phyloP scores from a whole-genome alignment of 164 flowering plant genomes.

The Macadamia integrifolia region DNA sequence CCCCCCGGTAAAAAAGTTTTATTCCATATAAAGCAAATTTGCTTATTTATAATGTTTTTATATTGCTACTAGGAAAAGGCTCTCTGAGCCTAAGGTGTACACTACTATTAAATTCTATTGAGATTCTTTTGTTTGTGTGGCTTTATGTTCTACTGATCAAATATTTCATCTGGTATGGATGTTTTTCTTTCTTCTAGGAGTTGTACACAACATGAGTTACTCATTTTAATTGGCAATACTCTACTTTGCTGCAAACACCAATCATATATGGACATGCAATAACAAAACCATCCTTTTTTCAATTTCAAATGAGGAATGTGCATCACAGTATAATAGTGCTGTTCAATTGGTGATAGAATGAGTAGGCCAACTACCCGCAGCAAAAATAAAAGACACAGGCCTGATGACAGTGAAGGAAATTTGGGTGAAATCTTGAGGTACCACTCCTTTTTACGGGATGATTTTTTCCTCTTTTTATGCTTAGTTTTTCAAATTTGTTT shows the following conservation, averaged over 20 bases:
- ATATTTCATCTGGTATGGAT: neutral
- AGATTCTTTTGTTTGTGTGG: neutral
- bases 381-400: constrained; percentile 60
- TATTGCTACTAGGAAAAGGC: too few relatives aligned
- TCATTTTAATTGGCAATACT: neutral
- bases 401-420: constrained; percentile 34
- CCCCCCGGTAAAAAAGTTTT: too few relatives aligned
- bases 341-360: constrained; percentile 18
- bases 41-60: too few relatives aligned
- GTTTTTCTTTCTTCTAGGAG: neutral
- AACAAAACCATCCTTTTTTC: neutral
- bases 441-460: neutral
- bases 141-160: neutral
- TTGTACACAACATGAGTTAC: neutral
- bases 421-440: constrained; percentile 52
- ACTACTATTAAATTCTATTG: neutral
- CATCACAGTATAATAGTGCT: constrained; percentile 2
- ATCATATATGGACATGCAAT: constrained; percentile 1
- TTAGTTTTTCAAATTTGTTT: neutral
- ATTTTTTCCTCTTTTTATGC: neutral
- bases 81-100: too few relatives aligned
- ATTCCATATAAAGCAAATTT: too few relatives aligned
- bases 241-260: neutral
- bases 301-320: constrained; percentile 4
- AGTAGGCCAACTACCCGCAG: constrained; percentile 61